A percentile compares a stretch with the other conserved stretches of the same genome.
phyloP scores from a whole-genome alignment of 768 basidiomycete genomes.

The Leccinellum luteum region DNA sequence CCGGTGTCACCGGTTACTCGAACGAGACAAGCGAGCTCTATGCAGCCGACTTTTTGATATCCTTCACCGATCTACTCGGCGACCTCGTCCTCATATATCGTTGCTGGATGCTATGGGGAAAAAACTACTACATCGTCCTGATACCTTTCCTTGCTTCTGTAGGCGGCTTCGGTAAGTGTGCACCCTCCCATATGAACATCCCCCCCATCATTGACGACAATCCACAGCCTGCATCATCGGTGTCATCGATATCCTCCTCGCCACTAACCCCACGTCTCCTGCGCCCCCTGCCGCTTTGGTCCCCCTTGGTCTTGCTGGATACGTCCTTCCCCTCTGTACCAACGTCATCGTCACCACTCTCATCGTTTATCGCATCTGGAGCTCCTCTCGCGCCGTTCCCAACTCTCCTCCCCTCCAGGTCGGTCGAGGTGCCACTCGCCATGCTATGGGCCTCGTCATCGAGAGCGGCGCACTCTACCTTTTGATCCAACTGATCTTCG shows the following conservation, averaged over 20 bases:
- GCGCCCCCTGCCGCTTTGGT: conserved; percentile 34
- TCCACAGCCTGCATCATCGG: conserved; percentile 30
- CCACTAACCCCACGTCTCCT: conserved; percentile 28
- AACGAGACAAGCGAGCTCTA: conserved; percentile 31
- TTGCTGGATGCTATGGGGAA: conserved; percentile 41
- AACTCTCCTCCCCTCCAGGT: conserved; percentile 11
- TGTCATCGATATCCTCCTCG: conserved; percentile 29
- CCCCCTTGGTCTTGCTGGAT: conserved; percentile 37
- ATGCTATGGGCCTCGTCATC: conserved; percentile 35
- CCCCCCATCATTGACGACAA: background rate
- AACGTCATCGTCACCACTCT: conserved; percentile 42
- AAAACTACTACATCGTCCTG: conserved; percentile 32
- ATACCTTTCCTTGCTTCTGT: conserved; percentile 36
- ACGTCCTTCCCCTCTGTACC: conserved; percentile 38
- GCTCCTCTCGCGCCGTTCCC: conserved; percentile 14
- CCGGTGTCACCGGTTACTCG: conserved; percentile 28
- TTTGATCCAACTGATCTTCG: conserved; percentile 39
- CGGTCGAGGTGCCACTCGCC: conserved; percentile 16
- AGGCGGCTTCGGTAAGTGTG: conserved; percentile 33
- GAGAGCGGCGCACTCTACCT: conserved; percentile 42
- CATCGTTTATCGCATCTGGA: conserved; percentile 41
- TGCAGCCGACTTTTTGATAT: conserved; percentile 37
- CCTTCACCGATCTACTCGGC: conserved; percentile 36
- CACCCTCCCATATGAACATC: background rate
- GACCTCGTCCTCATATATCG: conserved; percentile 39